phyloP scores from a whole-genome alignment of 768 basidiomycete genomes.

The Rhizopogon vesiculosus region DNA sequence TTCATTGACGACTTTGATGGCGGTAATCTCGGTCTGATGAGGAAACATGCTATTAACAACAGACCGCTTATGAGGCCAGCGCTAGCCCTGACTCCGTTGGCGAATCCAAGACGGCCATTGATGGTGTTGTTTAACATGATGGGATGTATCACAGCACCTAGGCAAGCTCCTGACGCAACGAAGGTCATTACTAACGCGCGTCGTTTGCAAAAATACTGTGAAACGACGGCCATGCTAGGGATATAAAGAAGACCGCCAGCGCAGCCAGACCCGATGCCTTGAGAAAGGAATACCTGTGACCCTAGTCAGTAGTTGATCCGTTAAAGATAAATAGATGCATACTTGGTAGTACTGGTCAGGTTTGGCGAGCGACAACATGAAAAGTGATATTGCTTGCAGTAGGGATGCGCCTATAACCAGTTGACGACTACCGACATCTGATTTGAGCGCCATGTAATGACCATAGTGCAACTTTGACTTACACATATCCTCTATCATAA shows the following conservation, averaged over 20 bases:
- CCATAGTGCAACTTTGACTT: conserved; percentile 8
- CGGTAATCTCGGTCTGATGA: conserved; percentile 35
- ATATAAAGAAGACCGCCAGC: conserved; percentile 45
- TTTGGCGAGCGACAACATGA: conserved; percentile 42
- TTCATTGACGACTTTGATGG: conserved; percentile 24
- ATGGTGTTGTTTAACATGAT: conserved; percentile 53
- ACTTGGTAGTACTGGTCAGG: conserved; percentile 41
- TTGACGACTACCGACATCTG: conserved; percentile 8
- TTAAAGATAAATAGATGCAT: neutral
- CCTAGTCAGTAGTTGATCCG: neutral
- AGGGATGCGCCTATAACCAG: conserved; percentile 24
- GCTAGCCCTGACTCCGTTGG: conserved; percentile 36
- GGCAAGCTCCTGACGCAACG: conserved; percentile 49
- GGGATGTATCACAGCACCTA: conserved; percentile 58
- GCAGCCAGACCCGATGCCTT: conserved; percentile 47
- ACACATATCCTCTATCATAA: conserved; percentile 54
- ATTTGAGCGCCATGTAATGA: neutral
- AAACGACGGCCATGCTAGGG: conserved; percentile 42
- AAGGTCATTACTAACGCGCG: conserved; percentile 51
- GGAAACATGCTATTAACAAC: conserved; percentile 33
- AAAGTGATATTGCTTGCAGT: conserved; percentile 29
- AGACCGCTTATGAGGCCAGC: conserved; percentile 35
- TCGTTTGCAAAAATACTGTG: conserved; percentile 48
- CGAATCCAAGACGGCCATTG: conserved; percentile 42
- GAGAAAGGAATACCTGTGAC: conserved; percentile 44